These are phyloP conservation scores for Fusarium duplospermum DNA, from an alignment of 2,329 filamentous ascomycete genomes.

Conservation along the genomic window DNA sequence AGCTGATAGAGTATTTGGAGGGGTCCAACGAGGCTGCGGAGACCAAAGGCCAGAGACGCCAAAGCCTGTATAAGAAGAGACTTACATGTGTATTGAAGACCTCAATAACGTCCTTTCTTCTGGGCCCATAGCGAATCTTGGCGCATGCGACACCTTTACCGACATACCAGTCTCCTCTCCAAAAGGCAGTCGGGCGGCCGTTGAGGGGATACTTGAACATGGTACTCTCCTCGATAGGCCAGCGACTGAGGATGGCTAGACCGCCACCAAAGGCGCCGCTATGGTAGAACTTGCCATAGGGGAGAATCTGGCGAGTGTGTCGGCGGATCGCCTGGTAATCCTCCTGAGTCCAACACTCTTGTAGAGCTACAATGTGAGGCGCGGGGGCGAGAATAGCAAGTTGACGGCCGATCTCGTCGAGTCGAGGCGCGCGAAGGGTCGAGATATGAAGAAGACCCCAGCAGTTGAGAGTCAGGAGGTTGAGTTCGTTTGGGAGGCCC, in stretches of 20 bases:
- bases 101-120: conserved; percentile 76
- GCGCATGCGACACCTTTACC: conserved; percentile 94
- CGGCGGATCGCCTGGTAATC: conserved; percentile 85
- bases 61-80: conserved; percentile 2
- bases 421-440: conserved; percentile 79
- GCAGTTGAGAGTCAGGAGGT: conserved; percentile 91
- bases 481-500: conserved; percentile 69
- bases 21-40: not conserved
- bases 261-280: conserved; percentile 91
- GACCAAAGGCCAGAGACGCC: not conserved
- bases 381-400: conserved; percentile 75
- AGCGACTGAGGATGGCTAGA: conserved; percentile 87
- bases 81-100: conserved; percentile 92
- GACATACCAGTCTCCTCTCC: conserved; percentile 94
- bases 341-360: conserved; percentile 92
- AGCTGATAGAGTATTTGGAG: not conserved
- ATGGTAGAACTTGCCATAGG: conserved; percentile 93
- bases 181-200: conserved; percentile 92
- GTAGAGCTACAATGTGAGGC: conserved; percentile 90
- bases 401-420: conserved; percentile 85
- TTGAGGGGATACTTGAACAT: conserved; percentile 93
- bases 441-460: conserved; percentile 95
- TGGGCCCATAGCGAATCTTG: conserved; percentile 76
- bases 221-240: conserved; percentile 89
- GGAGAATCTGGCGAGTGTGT: conserved; percentile 78